Evolutionary conservation across 768 basidiomycete genomes (phyloP).

Genomic region (Leucosporidium yakuticum): DNA sequence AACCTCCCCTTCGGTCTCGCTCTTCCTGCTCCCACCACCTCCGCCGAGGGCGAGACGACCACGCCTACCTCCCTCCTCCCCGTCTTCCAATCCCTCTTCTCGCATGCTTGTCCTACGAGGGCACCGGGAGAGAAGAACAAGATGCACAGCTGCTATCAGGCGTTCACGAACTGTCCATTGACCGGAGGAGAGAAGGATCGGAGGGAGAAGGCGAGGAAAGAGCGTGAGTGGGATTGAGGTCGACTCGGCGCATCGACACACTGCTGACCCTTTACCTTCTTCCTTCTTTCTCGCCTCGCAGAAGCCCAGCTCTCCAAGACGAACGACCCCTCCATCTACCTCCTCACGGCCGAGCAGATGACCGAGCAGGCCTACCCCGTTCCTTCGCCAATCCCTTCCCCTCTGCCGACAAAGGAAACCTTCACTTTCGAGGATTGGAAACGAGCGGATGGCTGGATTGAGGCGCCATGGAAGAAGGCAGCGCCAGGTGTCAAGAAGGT

Average conservation of each 20-base stretch:
- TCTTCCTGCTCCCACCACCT: constrained; percentile 46
- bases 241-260: neutral
- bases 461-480: constrained; percentile 56
- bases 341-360: constrained; percentile 78
- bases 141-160: constrained; percentile 77
- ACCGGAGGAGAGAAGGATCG: constrained; percentile 72
- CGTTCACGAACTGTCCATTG: constrained; percentile 75
- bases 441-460: constrained; percentile 61
- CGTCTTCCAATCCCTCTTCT: constrained; percentile 64
- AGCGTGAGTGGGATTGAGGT: constrained; percentile 44
- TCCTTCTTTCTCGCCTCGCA: constrained; percentile 47
- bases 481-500: constrained; percentile 45
- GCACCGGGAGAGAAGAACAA: constrained; percentile 81
- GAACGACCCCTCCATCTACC: constrained; percentile 61
- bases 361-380: constrained; percentile 88
- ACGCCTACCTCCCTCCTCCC: constrained; percentile 47
- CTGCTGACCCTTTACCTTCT: constrained; percentile 9
- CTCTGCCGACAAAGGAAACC: constrained; percentile 18
- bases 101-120: constrained; percentile 85
- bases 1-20: constrained; percentile 54
- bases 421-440: constrained; percentile 33
- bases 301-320: constrained; percentile 40
- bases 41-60: neutral
- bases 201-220: constrained; percentile 47
- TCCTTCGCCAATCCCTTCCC: constrained; percentile 58